Base-by-base conservation (phyloP, 2,329 filamentous ascomycete species). In the Xylariaceae sp. region DNA sequence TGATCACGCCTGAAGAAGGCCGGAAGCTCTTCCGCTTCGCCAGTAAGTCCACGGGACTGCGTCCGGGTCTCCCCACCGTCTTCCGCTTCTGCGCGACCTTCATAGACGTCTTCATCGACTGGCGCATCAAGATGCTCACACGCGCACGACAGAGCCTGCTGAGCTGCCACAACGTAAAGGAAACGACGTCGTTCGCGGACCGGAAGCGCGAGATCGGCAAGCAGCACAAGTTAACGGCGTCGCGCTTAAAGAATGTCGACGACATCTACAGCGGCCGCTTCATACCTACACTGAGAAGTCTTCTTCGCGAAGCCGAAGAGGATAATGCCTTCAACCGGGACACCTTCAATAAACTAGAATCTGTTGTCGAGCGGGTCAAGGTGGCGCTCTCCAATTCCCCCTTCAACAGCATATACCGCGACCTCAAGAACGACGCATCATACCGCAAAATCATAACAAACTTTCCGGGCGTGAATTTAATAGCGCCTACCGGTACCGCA, bases 51-150 rank as follows among this genome's bases (percentile, higher is more conserved):
- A 50, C 32, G 5, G 56, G 53, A 1, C 47, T 59, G 6, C 53
- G 48, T 4, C 19, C 35, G 2, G 56, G 56, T 1, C 45, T 59
- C 0, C 47, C 51, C 1, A 9, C 6, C 1, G 51, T 56, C 1
- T 60, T 60, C 45, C 19, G 8, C 4, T 53, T 43, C 29, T 44
- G 30, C 26, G 50, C 37, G 0, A 1, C 2, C 1, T 47, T 50
- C 39, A 53, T 58, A 6, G n/a, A 60, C 42, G 47, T 35, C 1
- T 50, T 40, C 26, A 30, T 58, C 1, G 29, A 53, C 39, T 60
- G 58, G 58, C 45, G 56, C 0, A 31, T 58, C 0, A 12, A 11
- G 1, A 46, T 59, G 0, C 48, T 56, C n/a, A 47, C 42, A 27
- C 26, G n/a, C 1, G 47, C 46, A 2, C 3, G 56, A 3, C 30